A percentile compares a stretch with the other conserved stretches of the same genome.
These are phyloP conservation scores for Dactylonectria estremocensis DNA, from an alignment of 2,329 filamentous ascomycete genomes.

Conservation along the genomic window DNA sequence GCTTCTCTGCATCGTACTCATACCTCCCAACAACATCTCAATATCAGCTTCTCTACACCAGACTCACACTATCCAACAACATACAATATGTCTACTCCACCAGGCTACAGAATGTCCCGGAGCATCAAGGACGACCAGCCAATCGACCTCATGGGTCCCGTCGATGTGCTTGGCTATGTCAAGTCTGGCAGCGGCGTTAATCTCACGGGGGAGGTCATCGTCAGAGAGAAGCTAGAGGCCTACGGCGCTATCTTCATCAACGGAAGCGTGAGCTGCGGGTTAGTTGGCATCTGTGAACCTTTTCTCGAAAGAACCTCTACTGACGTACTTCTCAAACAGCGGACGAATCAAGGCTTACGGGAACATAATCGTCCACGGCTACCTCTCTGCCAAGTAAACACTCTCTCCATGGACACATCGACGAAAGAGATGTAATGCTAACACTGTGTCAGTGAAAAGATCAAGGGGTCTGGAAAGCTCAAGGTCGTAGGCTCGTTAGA, in stretches of 20 bases:
- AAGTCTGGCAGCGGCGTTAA: conserved; percentile 61
- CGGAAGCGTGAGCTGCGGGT: conserved; percentile 62
- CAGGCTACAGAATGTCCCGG: conserved; percentile 51
- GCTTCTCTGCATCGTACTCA: background rate
- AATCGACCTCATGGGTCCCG: conserved; percentile 59
- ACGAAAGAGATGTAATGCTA: conserved; percentile 24
- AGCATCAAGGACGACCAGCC: conserved; percentile 61
- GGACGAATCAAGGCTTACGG: conserved; percentile 63
- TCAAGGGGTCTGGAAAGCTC: conserved; percentile 64
- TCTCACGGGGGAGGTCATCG: conserved; percentile 60
- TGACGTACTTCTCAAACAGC: conserved; percentile 45
- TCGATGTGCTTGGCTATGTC: conserved; percentile 65
- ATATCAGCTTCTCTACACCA: background rate
- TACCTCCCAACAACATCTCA: background rate
- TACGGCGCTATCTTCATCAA: conserved; percentile 61
- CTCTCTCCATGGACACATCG: background rate
- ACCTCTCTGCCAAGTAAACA: conserved; percentile 56
- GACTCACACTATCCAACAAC: conserved; percentile 7
- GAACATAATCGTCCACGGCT: conserved; percentile 61
- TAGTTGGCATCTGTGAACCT: conserved; percentile 35
- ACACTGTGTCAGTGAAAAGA: conserved; percentile 55
- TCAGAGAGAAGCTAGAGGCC: conserved; percentile 63
- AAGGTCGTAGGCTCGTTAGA: conserved; percentile 60
- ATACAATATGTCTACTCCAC: conserved; percentile 49
- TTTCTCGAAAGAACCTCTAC: fast-evolving